phyloP scores from a whole-genome alignment of 164 flowering plant species.

The Magnolia officinalis region DNA sequence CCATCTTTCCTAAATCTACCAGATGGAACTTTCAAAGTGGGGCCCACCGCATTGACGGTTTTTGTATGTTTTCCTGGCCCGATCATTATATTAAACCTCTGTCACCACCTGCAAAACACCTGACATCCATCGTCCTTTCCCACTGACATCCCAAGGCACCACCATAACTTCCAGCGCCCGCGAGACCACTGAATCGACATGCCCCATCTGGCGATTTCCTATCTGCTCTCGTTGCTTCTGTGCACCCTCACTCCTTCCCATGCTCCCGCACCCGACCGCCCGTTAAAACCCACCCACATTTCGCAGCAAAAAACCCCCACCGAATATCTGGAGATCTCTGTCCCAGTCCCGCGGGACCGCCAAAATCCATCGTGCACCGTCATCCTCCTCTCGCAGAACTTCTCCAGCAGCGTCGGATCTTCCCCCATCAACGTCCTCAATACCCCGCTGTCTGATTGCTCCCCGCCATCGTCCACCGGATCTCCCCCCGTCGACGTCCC shows the following conservation, averaged over 20 bases:
- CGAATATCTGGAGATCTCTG: constrained; percentile 39
- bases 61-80: no score
- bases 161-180: neutral
- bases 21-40: no score
- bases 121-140: no score
- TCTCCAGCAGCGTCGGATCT: constrained; percentile 38
- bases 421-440: neutral
- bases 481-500: no score
- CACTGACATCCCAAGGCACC: no score
- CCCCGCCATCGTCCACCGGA: neutral
- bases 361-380: constrained; percentile 43
- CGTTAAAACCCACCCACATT: constrained; percentile 10
- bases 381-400: constrained; percentile 43
- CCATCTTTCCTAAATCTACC: no score
- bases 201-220: neutral
- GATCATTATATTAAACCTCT: no score
- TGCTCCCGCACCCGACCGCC: constrained; percentile 27
- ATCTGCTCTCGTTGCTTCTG: constrained; percentile 1
- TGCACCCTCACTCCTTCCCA: constrained; percentile 1
- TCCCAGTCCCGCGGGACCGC: constrained; percentile 43
- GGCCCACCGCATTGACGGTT: no score
- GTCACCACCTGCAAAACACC: no score
- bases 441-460: neutral
- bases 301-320: constrained; percentile 11
- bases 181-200: neutral